phyloP scores from a whole-genome alignment of 169 alveolate genomes.

The Eimeria praecox region DNA sequence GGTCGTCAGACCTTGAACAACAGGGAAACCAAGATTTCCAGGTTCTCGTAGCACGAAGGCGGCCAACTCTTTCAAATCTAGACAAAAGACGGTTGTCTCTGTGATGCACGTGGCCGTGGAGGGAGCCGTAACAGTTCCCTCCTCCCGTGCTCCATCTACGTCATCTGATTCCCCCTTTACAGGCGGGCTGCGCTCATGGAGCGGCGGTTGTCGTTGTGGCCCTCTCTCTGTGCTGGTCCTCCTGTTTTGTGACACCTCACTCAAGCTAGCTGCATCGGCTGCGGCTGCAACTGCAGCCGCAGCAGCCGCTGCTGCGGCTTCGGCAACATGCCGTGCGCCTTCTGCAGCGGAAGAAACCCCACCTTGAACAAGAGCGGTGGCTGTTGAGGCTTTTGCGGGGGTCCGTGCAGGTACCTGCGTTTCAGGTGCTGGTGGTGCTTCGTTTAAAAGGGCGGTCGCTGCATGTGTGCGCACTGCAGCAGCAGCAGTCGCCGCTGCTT shows the following conservation, averaged over 20 bases:
- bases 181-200: background rate
- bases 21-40: constrained; percentile 80
- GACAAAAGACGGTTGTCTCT: constrained; percentile 63
- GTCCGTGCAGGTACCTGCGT: background rate
- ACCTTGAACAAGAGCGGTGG: constrained; percentile 30
- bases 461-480: constrained; percentile 76
- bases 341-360: constrained; percentile 44
- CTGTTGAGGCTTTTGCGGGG: constrained; percentile 7
- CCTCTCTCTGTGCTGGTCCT: background rate
- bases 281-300: constrained; percentile 71
- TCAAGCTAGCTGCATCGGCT: constrained; percentile 35
- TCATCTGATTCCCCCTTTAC: constrained; percentile 38
- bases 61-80: constrained; percentile 62
- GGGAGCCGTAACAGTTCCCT: constrained; percentile 44
- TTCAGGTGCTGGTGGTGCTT: background rate
- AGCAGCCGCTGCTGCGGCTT: constrained; percentile 53
- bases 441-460: constrained; percentile 44
- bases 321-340: constrained; percentile 47
- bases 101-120: constrained; percentile 65
- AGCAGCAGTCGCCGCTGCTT: constrained; percentile 71
- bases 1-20: constrained; percentile 78
- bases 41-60: constrained; percentile 69
- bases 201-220: constrained; percentile 19
- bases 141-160: background rate
- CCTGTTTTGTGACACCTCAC: constrained; percentile 9